phyloP scores from a whole-genome alignment of 2,329 filamentous ascomycete species.

The Pseudocercospora vitis region DNA sequence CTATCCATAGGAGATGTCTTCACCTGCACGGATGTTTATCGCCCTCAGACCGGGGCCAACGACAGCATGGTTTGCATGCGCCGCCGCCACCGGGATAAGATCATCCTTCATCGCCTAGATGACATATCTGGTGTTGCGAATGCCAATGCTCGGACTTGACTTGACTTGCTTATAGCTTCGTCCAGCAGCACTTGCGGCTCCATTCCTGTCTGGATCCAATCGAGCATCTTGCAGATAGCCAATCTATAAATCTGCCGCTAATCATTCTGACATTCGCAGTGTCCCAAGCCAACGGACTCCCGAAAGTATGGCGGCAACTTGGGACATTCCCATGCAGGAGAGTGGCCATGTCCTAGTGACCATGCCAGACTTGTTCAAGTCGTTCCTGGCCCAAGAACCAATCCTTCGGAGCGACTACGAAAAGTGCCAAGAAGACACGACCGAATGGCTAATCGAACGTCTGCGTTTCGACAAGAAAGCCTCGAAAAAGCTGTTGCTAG shows the following conservation, averaged over 20 bases:
- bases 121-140: no score
- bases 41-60: not conserved
- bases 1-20: not conserved
- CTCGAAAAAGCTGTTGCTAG: not conserved
- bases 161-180: not conserved
- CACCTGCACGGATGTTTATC: not conserved
- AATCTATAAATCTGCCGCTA: no score
- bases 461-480: not conserved
- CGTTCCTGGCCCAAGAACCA: not conserved
- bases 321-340: constrained; percentile 4
- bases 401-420: not conserved
- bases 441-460: not conserved
- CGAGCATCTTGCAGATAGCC: no score
- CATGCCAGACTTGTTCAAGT: constrained; percentile 3
- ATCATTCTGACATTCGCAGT: no score
- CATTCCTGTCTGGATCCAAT: no score
- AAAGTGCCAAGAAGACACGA: constrained; percentile 1
- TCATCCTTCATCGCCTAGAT: not conserved
- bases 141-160: no score
- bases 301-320: constrained; percentile 3
- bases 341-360: constrained; percentile 1
- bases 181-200: no score
- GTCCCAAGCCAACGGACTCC: no score
- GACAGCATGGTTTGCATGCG: not conserved
- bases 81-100: not conserved